These are phyloP conservation scores for Nasturtium officinale DNA, from an alignment of 345 rosid species.

Conservation along the genomic window DNA sequence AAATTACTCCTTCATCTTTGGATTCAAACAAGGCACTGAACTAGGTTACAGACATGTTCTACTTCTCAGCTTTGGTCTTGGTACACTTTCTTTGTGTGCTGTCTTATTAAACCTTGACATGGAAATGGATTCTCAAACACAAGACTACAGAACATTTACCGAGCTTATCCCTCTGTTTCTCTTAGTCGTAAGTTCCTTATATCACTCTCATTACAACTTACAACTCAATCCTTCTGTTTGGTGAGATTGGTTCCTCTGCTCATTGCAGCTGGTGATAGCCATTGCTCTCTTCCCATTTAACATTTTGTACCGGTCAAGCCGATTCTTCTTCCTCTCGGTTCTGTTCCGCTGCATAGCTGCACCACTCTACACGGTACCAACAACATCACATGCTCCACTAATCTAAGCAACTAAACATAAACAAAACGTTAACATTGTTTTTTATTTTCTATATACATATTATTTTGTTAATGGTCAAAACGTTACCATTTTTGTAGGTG, in stretches of 20 bases:
- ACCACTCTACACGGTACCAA: slow-evolving; percentile 41
- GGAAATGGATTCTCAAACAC: slow-evolving; percentile 72
- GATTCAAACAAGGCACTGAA: slow-evolving; percentile 73
- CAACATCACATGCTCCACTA: slow-evolving; percentile 1
- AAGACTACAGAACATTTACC: slow-evolving; percentile 50
- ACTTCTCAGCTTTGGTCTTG: slow-evolving; percentile 57
- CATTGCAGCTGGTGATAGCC: slow-evolving; percentile 32
- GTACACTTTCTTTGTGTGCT: slow-evolving; percentile 55
- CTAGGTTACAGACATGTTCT: slow-evolving; percentile 66
- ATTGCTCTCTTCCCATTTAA: slow-evolving; percentile 38
- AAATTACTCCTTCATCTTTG: slow-evolving; percentile 72
- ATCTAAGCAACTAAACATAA: not conserved
- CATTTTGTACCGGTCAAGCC: slow-evolving; percentile 42
- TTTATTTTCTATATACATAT: too few species aligned
- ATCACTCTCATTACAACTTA: not conserved
- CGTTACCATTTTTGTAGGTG: slow-evolving; percentile 47
- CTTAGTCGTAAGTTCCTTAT: slow-evolving; percentile 51
- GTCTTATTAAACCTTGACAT: slow-evolving; percentile 72
- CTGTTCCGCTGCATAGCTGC: slow-evolving; percentile 44
- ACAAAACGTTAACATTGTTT: not conserved
- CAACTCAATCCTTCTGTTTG: not conserved
- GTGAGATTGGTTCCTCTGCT: not conserved
- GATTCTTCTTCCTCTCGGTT: slow-evolving; percentile 36
- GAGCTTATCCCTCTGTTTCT: slow-evolving; percentile 67
- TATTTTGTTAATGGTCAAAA: not conserved